Evolutionary conservation across 2,329 filamentous ascomycete genomes (phyloP).

Genomic region (Claviceps citrina): DNA sequence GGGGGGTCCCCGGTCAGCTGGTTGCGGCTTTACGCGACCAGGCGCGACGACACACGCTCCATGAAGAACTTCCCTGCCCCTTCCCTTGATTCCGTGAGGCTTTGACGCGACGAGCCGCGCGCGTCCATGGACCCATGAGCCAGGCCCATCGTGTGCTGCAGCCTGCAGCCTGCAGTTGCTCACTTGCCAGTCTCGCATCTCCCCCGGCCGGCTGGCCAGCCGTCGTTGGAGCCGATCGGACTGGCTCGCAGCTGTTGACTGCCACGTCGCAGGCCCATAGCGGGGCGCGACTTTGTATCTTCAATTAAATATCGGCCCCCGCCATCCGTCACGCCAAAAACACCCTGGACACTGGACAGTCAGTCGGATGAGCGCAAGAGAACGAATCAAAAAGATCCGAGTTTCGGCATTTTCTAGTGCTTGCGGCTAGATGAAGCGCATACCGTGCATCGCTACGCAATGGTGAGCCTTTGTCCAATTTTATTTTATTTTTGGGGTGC

Average conservation of each 20-base stretch:
- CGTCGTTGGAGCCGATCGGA: not conserved
- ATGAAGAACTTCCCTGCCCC: too few relatives aligned
- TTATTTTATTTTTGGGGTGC: too few relatives aligned
- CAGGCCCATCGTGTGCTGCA: too few relatives aligned
- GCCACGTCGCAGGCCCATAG: not conserved
- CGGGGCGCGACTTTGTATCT: constrained; percentile 1
- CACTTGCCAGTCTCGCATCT: not conserved
- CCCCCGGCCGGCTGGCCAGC: too few relatives aligned
- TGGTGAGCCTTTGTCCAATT: not conserved
- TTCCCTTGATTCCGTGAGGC: too few relatives aligned
- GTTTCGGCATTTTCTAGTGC: not conserved
- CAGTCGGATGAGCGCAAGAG: too few relatives aligned
- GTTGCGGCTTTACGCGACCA: constrained; percentile 22
- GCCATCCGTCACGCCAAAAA: not conserved
- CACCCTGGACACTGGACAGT: constrained; percentile 1
- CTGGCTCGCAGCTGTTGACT: not conserved
- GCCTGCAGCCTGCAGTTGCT: too few relatives aligned
- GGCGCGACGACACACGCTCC: too few relatives aligned
- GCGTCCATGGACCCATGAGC: too few relatives aligned
- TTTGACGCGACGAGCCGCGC: constrained; percentile 4
- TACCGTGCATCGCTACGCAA: not conserved
- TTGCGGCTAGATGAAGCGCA: not conserved
- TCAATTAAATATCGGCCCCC: too few relatives aligned
- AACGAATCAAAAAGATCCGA: not conserved
- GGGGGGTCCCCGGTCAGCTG: not conserved